phyloP scores from a whole-genome alignment of 495 filamentous ascomycete species.

The Chaetomium cochliodes region DNA sequence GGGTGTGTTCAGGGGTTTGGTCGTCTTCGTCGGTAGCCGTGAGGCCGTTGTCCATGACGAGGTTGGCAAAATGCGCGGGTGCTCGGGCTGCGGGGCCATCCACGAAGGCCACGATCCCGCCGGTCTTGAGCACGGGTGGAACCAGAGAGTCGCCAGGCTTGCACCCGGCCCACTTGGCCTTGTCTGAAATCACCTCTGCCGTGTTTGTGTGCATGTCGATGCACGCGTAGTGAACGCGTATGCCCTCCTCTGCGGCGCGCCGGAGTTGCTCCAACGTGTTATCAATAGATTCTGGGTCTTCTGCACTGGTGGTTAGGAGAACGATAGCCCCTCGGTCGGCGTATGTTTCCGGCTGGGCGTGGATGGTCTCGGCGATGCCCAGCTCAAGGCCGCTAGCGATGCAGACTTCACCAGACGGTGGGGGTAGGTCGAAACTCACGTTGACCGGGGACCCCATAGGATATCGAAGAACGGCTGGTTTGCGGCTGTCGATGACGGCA shows the following conservation, averaged over 20 bases:
- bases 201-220: constrained; percentile 16
- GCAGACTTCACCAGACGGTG: constrained; percentile 2
- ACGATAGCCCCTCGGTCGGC: constrained; percentile 27
- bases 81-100: not conserved
- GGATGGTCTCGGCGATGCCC: constrained; percentile 24
- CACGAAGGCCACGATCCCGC: constrained; percentile 26
- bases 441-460: constrained; percentile 22
- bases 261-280: constrained; percentile 17
- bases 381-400: constrained; percentile 25
- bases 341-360: constrained; percentile 26
- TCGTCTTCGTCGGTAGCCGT: constrained; percentile 19
- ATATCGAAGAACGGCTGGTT: constrained; percentile 17
- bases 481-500: constrained; percentile 22
- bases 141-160: constrained; percentile 23
- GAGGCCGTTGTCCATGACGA: constrained; percentile 25
- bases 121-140: constrained; percentile 25
- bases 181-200: not conserved
- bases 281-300: not conserved
- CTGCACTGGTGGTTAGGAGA: constrained; percentile 20
- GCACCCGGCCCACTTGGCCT: constrained; percentile 15
- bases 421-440: constrained; percentile 7
- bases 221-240: constrained; percentile 31
- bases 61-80: constrained; percentile 18
- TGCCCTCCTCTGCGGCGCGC: constrained; percentile 26
- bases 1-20: constrained; percentile 3